Percentiles rank a stretch among this genome's conserved stretches.
These are phyloP conservation scores for Backusella morwellensis DNA, from an alignment of 192 early-diverging fungal species.

Conservation along the genomic window DNA sequence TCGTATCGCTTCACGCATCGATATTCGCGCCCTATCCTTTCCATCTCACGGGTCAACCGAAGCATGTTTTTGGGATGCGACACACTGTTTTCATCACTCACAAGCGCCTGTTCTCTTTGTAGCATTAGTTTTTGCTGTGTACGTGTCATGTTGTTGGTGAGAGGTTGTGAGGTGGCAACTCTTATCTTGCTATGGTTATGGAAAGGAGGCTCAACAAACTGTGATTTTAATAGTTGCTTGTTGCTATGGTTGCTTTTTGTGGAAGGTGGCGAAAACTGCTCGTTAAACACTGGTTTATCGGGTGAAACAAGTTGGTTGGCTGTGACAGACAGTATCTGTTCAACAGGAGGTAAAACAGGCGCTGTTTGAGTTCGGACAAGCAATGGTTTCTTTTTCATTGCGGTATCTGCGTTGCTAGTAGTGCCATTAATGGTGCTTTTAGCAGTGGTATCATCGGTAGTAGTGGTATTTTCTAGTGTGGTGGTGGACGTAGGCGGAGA, in stretches of 20 bases:
- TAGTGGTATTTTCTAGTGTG: background rate
- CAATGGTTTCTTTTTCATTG: background rate
- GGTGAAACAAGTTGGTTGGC: background rate
- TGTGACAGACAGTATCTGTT: background rate
- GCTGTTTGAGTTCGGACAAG: background rate
- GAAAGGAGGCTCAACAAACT: background rate
- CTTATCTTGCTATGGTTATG: background rate
- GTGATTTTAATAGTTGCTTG: slow-evolving; percentile 2
- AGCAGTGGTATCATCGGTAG: background rate
- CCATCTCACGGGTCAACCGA: slow-evolving; percentile 37
- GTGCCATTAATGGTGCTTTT: background rate
- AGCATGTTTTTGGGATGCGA: slow-evolving; percentile 41
- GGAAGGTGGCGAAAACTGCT: background rate
- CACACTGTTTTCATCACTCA: slow-evolving; percentile 40
- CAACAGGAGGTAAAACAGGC: background rate
- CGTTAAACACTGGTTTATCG: background rate
- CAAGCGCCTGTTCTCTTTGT: slow-evolving; percentile 39
- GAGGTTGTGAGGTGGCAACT: background rate
- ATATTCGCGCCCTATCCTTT: slow-evolving; percentile 42
- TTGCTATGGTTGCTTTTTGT: background rate
- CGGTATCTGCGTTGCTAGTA: background rate
- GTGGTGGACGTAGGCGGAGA: background rate
- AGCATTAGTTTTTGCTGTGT: slow-evolving; percentile 44
- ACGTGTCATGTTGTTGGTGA: slow-evolving; percentile 29
- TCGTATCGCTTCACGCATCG: slow-evolving; percentile 26